phyloP scores from a whole-genome alignment of 2,329 filamentous ascomycete species.

The Trichoderma atrobrunneum region DNA sequence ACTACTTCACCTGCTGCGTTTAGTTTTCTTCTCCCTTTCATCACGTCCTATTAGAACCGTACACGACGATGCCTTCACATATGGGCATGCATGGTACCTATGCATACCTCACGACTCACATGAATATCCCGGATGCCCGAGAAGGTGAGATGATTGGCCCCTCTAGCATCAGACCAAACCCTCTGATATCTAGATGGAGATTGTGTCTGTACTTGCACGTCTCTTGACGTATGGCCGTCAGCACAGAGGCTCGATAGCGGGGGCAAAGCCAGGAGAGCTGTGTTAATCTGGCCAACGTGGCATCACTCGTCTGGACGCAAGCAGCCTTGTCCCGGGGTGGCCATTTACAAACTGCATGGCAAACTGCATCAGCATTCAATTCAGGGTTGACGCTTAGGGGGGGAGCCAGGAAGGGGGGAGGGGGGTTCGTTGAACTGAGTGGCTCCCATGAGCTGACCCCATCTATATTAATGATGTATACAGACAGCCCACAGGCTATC shows the following conservation, averaged over 20 bases:
- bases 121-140: constrained; percentile 27
- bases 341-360: constrained; percentile 19
- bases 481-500: background rate
- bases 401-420: background rate
- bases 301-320: constrained; percentile 19
- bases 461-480: constrained; percentile 6
- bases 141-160: background rate
- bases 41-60: constrained; percentile 9
- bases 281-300: constrained; percentile 20
- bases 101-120: constrained; percentile 36
- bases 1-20: background rate
- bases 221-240: background rate
- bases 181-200: background rate
- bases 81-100: constrained; percentile 22
- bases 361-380: constrained; percentile 17
- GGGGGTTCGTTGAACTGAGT: background rate
- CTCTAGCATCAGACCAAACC: background rate
- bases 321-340: background rate
- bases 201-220: background rate
- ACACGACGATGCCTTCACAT: constrained; percentile 9
- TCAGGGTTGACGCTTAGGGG: background rate
- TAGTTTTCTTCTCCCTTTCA: constrained; percentile 1
- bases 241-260: constrained; percentile 14
- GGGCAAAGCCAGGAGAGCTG: constrained; percentile 15
- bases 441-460: background rate